Conservation (phyloP, 2,329 filamentous ascomycete species). For the Knufia fluminis region DNA sequence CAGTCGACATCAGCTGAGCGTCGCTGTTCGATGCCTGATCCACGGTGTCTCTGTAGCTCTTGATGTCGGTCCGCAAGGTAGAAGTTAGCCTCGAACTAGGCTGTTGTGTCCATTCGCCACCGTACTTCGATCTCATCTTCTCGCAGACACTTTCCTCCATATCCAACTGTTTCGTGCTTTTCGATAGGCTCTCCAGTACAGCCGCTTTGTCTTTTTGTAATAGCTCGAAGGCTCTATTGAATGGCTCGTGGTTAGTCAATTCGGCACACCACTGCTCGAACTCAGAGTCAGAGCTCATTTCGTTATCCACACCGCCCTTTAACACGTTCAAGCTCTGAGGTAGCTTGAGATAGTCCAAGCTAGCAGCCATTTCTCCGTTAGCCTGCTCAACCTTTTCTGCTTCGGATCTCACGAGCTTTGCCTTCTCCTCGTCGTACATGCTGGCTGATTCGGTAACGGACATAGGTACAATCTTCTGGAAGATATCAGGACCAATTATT, state of each 20-base stretch:
- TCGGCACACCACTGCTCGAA: constrained; percentile 93
- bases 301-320: constrained; percentile 86
- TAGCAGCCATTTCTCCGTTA: constrained; percentile 91
- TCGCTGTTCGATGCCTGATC: constrained; percentile 86
- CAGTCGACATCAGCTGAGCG: constrained; percentile 68
- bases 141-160: constrained; percentile 98
- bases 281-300: constrained; percentile 78
- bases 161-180: constrained; percentile 77
- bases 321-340: constrained; percentile 82
- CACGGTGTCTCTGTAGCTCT: constrained; percentile 77
- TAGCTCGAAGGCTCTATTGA: constrained; percentile 67
- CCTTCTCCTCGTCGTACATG: constrained; percentile 96
- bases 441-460: constrained; percentile 94
- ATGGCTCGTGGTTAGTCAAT: constrained; percentile 74
- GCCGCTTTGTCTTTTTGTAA: constrained; percentile 68
- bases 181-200: constrained; percentile 64
- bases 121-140: constrained; percentile 98
- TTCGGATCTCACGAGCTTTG: constrained; percentile 86
- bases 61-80: constrained; percentile 76
- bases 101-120: constrained; percentile 91
- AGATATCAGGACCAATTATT: constrained; percentile 94
- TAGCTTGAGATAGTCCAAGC: constrained; percentile 83
- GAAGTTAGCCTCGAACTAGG: constrained; percentile 83
- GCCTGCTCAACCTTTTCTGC: constrained; percentile 87
- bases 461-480: constrained; percentile 92